Percentiles rank a stretch among this genome's conserved stretches.
phyloP scores from a whole-genome alignment of 2,329 filamentous ascomycete genomes.

The Eutypella sp. region DNA sequence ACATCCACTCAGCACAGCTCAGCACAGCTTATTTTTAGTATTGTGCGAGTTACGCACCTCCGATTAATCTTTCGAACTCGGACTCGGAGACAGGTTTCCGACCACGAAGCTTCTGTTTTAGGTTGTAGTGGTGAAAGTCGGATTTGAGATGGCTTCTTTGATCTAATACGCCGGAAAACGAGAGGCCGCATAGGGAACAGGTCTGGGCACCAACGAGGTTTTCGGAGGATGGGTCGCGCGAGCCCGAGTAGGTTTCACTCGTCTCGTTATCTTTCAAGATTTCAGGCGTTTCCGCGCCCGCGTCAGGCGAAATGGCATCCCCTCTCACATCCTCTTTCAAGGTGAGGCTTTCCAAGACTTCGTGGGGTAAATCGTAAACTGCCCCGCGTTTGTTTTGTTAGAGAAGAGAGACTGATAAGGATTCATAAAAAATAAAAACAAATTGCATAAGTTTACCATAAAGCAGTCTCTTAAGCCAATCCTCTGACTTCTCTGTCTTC shows the following conservation, averaged over 20 bases:
- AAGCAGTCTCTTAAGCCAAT: slow-evolving; percentile 45
- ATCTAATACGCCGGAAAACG: slow-evolving; percentile 69
- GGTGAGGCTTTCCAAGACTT: slow-evolving; percentile 65
- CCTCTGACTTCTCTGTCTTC: slow-evolving; percentile 39
- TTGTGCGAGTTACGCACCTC: slow-evolving; percentile 19
- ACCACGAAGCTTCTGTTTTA: slow-evolving; percentile 84
- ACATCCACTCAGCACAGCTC: background rate
- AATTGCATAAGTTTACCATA: slow-evolving; percentile 36
- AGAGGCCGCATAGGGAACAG: slow-evolving; percentile 73
- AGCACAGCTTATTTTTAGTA: background rate
- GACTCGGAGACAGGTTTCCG: slow-evolving; percentile 65
- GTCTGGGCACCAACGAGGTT: slow-evolving; percentile 60
- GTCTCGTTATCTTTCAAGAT: slow-evolving; percentile 20
- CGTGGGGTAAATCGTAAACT: slow-evolving; percentile 79
- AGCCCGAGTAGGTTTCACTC: too few species aligned
- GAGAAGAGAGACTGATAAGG: slow-evolving; percentile 11
- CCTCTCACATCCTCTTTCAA: slow-evolving; percentile 43
- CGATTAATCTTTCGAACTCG: slow-evolving; percentile 84
- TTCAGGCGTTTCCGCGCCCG: slow-evolving; percentile 25
- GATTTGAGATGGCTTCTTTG: slow-evolving; percentile 84
- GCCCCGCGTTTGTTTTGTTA: slow-evolving; percentile 20
- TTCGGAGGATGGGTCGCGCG: slow-evolving; percentile 23
- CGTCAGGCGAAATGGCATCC: too few species aligned
- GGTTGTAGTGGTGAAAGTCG: slow-evolving; percentile 88
- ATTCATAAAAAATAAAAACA: background rate